These are phyloP conservation scores for Suhomyces yuchorum DNA, from an alignment of 1,139 yeast species.

Conservation along the genomic window DNA sequence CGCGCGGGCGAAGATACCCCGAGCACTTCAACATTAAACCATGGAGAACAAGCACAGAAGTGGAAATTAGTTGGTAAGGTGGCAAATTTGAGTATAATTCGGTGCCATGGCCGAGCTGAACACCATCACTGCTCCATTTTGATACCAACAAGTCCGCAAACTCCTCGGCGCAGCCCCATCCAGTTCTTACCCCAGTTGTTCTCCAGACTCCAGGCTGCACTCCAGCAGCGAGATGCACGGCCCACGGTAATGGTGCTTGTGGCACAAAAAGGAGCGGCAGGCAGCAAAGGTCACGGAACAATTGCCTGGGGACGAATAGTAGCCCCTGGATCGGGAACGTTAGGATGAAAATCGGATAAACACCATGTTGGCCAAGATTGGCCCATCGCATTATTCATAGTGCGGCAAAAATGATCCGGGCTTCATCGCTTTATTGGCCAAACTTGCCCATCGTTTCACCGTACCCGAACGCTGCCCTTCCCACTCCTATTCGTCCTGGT, in stretches of 20 bases:
- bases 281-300: not conserved
- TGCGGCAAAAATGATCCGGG: not conserved
- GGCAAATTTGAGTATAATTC: too few species aligned
- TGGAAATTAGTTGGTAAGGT: not conserved
- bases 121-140: not conserved
- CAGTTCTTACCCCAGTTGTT: constrained; percentile 1
- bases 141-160: not conserved
- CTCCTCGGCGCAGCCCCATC: not conserved
- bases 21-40: not conserved
- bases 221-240: not conserved
- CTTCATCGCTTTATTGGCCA: not conserved
- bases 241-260: not conserved
- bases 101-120: too few species aligned
- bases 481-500: not conserved
- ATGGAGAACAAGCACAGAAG: not conserved
- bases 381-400: not conserved
- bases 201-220: constrained; percentile 1
- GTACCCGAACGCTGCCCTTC: not conserved
- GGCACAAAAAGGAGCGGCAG: not conserved
- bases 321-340: not conserved
- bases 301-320: not conserved
- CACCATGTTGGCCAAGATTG: not conserved
- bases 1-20: constrained; percentile 5
- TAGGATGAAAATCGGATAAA: not conserved
- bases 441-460: not conserved